phyloP scores from a whole-genome alignment of 2,329 filamentous ascomycete genomes.

The Neocatenulostroma microsporum region DNA sequence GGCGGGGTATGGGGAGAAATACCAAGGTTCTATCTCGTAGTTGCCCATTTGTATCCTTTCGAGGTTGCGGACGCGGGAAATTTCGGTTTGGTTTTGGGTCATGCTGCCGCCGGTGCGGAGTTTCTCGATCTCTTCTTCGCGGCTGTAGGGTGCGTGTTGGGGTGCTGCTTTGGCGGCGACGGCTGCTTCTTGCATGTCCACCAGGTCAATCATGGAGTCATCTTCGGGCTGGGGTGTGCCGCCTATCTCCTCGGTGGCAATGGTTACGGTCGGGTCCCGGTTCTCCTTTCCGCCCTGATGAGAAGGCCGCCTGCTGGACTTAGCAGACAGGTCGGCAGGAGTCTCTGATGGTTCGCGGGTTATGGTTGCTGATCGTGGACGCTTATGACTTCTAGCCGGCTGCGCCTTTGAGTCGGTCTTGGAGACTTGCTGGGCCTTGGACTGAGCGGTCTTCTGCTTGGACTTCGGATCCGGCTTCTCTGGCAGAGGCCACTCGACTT shows the following conservation, averaged over 20 bases:
- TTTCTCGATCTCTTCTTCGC: slow-evolving; percentile 93
- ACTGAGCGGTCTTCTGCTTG: slow-evolving; percentile 53
- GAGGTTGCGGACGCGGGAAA: slow-evolving; percentile 91
- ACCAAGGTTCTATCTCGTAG: slow-evolving; percentile 92
- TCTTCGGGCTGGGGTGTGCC: slow-evolving; percentile 45
- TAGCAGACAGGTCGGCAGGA: slow-evolving; percentile 46
- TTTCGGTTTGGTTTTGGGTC: slow-evolving; percentile 97
- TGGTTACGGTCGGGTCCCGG: slow-evolving; percentile 38
- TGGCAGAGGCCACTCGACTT: slow-evolving; percentile 93
- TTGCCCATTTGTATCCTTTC: slow-evolving; percentile 90
- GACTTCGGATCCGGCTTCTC: slow-evolving; percentile 85
- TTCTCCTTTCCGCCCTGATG: slow-evolving; percentile 56
- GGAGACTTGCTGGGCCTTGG: slow-evolving; percentile 31
- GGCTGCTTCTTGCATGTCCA: slow-evolving; percentile 46
- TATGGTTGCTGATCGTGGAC: slow-evolving; percentile 36
- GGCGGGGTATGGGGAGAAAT: slow-evolving; percentile 95
- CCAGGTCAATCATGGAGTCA: slow-evolving; percentile 45
- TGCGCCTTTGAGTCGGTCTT: slow-evolving; percentile 27
- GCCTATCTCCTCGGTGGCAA: slow-evolving; percentile 38
- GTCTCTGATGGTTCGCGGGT: slow-evolving; percentile 35
- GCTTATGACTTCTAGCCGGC: slow-evolving; percentile 42
- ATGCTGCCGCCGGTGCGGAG: slow-evolving; percentile 90
- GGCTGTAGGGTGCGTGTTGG: slow-evolving; percentile 52
- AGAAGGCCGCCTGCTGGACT: slow-evolving; percentile 43
- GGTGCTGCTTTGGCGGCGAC: slow-evolving; percentile 46